Conservation (phyloP, 2,329 filamentous ascomycete genomes). For the Aureobasidium sp. region DNA sequence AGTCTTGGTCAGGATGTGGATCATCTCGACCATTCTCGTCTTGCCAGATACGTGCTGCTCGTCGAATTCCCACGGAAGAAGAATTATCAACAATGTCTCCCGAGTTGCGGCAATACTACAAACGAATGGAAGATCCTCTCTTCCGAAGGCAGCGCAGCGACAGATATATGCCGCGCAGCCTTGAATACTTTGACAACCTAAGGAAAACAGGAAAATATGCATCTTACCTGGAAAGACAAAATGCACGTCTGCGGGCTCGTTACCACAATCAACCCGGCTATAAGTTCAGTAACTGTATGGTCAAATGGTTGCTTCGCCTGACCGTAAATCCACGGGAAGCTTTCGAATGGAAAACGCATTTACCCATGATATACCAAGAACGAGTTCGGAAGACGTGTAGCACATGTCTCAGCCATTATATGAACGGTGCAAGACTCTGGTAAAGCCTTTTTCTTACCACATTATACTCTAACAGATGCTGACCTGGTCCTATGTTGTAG, state of each 20-base stretch:
- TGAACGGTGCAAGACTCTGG: background rate
- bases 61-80: background rate
- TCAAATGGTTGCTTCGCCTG: background rate
- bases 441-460: background rate
- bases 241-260: too few species aligned
- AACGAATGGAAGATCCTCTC: background rate
- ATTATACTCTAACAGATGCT: background rate
- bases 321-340: background rate
- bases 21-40: background rate
- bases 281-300: too few species aligned
- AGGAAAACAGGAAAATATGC: rapidly evolving
- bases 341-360: background rate
- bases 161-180: too few species aligned
- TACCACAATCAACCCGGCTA: too few species aligned
- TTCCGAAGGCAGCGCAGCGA: background rate
- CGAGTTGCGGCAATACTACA: background rate
- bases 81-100: background rate
- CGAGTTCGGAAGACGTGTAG: background rate
- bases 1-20: background rate
- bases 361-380: background rate
- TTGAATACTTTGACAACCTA: background rate
- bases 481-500: too few species aligned
- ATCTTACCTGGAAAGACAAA: too few species aligned
- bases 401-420: background rate
- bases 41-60: background rate